Conservation (phyloP, 805 yeast species). For the Metschnikowia similis region DNA sequence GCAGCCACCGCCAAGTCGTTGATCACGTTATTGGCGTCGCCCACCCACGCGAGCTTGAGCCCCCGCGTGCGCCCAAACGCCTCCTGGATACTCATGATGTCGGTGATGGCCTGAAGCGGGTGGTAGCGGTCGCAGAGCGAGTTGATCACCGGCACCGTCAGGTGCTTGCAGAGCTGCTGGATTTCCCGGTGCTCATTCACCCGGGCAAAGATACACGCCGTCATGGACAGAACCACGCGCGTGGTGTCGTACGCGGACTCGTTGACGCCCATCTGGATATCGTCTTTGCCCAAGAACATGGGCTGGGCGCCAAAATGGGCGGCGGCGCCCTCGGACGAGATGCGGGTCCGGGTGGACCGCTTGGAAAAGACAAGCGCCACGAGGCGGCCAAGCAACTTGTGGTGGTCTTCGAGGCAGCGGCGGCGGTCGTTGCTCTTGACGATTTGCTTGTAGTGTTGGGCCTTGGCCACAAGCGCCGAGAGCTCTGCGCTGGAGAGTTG, state of each 20-base stretch:
- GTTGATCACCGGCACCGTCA: constrained; percentile 87
- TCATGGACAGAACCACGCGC: constrained; percentile 89
- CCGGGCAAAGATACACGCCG: constrained; percentile 95
- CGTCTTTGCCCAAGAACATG: constrained; percentile 94
- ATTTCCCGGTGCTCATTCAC: constrained; percentile 85
- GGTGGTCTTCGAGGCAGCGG: constrained; percentile 33
- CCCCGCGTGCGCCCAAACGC: constrained; percentile 55
- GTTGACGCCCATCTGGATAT: constrained; percentile 93
- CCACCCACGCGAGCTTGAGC: constrained; percentile 88
- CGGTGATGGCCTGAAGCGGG: constrained; percentile 94
- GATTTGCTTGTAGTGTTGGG: constrained; percentile 59
- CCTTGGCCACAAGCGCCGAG: constrained; percentile 64
- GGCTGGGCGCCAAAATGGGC: constrained; percentile 93
- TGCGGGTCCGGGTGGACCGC: constrained; percentile 92
- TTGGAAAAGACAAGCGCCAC: constrained; percentile 83
- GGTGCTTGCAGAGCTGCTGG: constrained; percentile 67
- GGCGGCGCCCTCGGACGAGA: constrained; percentile 92
- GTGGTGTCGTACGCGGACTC: constrained; percentile 88
- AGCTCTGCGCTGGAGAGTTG: constrained; percentile 76
- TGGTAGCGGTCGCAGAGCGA: constrained; percentile 91
- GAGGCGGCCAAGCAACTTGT: constrained; percentile 70
- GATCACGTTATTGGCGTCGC: constrained; percentile 93
- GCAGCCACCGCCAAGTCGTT: constrained; percentile 91
- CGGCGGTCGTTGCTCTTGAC: constrained; percentile 51
- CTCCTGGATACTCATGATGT: constrained; percentile 81